Conservation (phyloP, 2,329 filamentous ascomycete species). For the Fonsecaea erecta region DNA sequence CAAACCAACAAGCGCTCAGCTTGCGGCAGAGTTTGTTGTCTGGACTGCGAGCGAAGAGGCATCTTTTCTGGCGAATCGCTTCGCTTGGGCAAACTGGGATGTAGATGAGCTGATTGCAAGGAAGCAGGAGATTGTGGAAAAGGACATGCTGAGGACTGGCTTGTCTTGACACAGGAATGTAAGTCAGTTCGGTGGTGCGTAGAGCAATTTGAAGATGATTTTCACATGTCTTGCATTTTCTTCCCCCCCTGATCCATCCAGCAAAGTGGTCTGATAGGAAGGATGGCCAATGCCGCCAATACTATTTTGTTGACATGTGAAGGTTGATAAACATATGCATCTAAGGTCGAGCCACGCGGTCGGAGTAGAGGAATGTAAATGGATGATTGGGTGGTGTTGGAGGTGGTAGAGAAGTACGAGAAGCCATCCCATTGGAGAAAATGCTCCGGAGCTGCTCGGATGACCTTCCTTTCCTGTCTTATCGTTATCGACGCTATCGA, state of each 20-base stretch:
- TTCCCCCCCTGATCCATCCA: neutral
- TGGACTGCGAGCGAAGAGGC: slow-evolving; percentile 5
- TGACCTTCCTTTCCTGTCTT: slow-evolving; percentile 1
- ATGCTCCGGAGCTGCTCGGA: neutral
- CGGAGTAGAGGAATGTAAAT: neutral
- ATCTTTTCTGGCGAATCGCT: slow-evolving; percentile 6
- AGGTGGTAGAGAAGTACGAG: neutral
- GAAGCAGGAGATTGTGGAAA: slow-evolving; percentile 9
- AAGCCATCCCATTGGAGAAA: neutral
- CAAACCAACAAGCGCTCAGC: neutral
- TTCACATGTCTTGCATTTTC: neutral
- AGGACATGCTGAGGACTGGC: slow-evolving; percentile 6
- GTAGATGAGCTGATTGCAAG: slow-evolving; percentile 3
- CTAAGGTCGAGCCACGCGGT: neutral
- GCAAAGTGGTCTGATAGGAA: neutral
- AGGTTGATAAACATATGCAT: neutral
- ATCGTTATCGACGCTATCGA: slow-evolving; percentile 8
- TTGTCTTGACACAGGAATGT: neutral
- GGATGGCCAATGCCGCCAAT: neutral
- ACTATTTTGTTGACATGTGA: neutral
- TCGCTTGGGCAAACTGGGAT: slow-evolving; percentile 13
- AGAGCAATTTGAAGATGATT: neutral
- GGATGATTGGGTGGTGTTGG: neutral
- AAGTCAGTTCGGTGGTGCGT: neutral
- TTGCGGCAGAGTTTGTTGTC: slow-evolving; percentile 9